Evolutionary conservation across 345 rosid species (phyloP).

Genomic region (Mercurialis annua): DNA sequence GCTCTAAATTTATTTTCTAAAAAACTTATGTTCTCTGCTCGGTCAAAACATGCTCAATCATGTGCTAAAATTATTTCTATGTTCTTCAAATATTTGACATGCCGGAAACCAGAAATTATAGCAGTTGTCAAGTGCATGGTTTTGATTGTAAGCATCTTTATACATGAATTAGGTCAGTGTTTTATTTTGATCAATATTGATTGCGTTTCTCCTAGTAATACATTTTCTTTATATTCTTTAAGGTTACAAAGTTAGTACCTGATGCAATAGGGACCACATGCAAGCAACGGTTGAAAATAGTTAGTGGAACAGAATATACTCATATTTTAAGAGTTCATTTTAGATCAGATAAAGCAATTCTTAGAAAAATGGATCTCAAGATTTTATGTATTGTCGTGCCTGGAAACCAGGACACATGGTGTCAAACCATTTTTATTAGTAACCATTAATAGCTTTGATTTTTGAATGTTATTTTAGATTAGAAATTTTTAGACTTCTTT

Average conservation of each 20-base stretch:
- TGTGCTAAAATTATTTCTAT: constrained; percentile 92
- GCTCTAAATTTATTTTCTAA: constrained; percentile 84
- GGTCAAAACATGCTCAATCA: constrained; percentile 74
- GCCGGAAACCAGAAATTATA: constrained; percentile 91
- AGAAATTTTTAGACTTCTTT: not conserved
- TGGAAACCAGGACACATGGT: constrained; percentile 42
- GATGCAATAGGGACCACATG: constrained; percentile 96
- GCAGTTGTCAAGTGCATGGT: constrained; percentile 87
- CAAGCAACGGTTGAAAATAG: constrained; percentile 90
- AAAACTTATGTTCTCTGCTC: constrained; percentile 86
- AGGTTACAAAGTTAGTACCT: constrained; percentile 92
- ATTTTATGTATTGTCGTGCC: constrained; percentile 95
- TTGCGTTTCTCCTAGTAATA: constrained; percentile 6
- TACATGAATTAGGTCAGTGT: not conserved
- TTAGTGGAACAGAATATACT: constrained; percentile 81
- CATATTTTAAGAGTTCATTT: constrained; percentile 87
- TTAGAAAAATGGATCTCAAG: constrained; percentile 93
- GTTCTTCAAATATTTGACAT: constrained; percentile 96
- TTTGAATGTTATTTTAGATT: not conserved
- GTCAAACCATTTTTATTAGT: not conserved
- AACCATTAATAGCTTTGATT: not conserved
- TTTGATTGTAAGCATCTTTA: constrained; percentile 61
- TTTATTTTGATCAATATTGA: not conserved
- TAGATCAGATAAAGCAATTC: constrained; percentile 82
- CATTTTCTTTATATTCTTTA: constrained; percentile 19